Evolutionary conservation across 768 basidiomycete genomes (phyloP), one percentile per base, ranked within the genome.

Genomic region (Boletus sp.): DNA sequence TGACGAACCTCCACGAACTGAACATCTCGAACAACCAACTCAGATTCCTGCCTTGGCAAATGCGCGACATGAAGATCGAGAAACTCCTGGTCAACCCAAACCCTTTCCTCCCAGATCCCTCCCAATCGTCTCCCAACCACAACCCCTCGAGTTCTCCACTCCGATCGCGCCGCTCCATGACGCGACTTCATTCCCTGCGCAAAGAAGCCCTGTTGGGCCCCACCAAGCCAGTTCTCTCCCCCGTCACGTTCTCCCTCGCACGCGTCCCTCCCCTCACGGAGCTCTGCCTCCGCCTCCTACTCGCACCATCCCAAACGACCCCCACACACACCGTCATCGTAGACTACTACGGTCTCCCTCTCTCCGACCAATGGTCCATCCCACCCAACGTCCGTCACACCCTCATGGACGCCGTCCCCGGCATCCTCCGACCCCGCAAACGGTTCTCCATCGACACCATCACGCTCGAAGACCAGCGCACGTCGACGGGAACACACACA

Each of bases 1-100:
- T 90, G 17, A 71, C 63, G 9, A 78, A 79, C 46, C 76, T 90
- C 3, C 73, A 74, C 46, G 79, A 83, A 41, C 74, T 90, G 7
- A 85, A 88, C 55, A 61, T 90, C 4, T 75, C 84, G 0, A 74
- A 77, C 50, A 90, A 90, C 65, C 66, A 70, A 32, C 69, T 90
- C 2, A 61, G 65, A 51, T 86, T 79, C 65, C 67, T 90, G 0
- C 88, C 88, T 14, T 77, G 83, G 7, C 87, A 90, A 63, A 77
- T 90, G 64, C 66, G 77, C n/a, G 64, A 70, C 30, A 82, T 88
- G 79, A 73, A 65, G n/a, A 72, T 88, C 1, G 63, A 64, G 19
- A 72, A 64, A 9, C 70, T 89, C 6, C 58, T 64, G 19, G 63
- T 88, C 3, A 66, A 79, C 37, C 83, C 82, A 0, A 90, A 91